These are phyloP conservation scores for Leccinellum albellum DNA, from an alignment of 768 basidiomycete species.

Conservation along the genomic window DNA sequence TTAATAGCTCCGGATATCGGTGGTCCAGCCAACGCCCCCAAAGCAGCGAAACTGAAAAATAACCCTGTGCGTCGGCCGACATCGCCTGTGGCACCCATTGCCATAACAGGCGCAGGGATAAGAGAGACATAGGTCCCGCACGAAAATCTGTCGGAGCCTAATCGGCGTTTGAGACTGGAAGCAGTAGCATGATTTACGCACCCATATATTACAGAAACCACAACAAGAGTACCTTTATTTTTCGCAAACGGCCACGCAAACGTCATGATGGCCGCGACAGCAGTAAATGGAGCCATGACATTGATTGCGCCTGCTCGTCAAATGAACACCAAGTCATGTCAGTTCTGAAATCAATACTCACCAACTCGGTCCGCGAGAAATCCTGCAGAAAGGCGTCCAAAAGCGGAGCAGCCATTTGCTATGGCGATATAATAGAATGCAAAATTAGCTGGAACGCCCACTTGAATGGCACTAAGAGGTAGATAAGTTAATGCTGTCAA, in stretches of 20 bases:
- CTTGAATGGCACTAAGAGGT: slow-evolving; percentile 48
- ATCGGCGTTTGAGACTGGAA: background rate
- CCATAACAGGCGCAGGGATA: no score
- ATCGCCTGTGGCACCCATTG: no score
- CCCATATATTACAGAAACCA: slow-evolving; percentile 62
- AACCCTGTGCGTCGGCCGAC: slow-evolving; percentile 65
- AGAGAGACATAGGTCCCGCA: slow-evolving; percentile 62
- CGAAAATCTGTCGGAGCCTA: slow-evolving; percentile 39
- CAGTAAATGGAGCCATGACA: slow-evolving; percentile 61
- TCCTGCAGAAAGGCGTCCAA: slow-evolving; percentile 58
- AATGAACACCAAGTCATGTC: background rate
- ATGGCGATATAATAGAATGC: slow-evolving; percentile 65
- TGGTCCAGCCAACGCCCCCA: slow-evolving; percentile 65
- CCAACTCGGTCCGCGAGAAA: slow-evolving; percentile 51
- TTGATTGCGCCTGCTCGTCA: slow-evolving; percentile 53
- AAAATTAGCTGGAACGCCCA: slow-evolving; percentile 48
- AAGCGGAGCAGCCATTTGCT: slow-evolving; percentile 59
- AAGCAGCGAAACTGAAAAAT: slow-evolving; percentile 53
- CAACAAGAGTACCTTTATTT: slow-evolving; percentile 41
- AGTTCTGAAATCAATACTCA: slow-evolving; percentile 16
- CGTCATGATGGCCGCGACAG: slow-evolving; percentile 55
- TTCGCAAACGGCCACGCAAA: slow-evolving; percentile 68
- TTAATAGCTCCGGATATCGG: slow-evolving; percentile 73
- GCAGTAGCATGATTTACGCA: slow-evolving; percentile 24
- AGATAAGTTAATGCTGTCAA: slow-evolving; percentile 60